Conservation (phyloP, 164 flowering plant genomes). For the Macadamia tetraphylla region DNA sequence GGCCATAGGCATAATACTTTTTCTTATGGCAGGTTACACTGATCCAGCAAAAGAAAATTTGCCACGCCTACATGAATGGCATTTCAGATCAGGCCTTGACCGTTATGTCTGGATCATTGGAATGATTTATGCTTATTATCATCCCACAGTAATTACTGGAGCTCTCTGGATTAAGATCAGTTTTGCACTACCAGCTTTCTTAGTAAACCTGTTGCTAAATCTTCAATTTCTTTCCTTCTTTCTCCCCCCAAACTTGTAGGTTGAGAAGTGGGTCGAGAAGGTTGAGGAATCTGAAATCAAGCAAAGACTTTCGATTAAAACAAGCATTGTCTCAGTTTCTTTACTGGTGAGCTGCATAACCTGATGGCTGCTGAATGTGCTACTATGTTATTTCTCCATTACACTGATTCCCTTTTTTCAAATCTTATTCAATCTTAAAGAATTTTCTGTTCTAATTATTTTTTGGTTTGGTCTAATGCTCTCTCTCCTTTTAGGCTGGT, state of each 20-base stretch:
- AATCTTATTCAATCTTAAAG: background rate
- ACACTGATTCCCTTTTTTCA: background rate
- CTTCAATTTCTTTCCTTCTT: background rate
- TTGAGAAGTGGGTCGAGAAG: conserved; percentile 96
- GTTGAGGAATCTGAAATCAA: conserved; percentile 84
- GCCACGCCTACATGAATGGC: conserved; percentile 94
- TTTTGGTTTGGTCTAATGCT: background rate
- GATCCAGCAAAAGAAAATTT: conserved; percentile 74
- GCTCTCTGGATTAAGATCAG: background rate
- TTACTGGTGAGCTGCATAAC: conserved; percentile 49
- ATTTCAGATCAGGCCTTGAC: conserved; percentile 97
- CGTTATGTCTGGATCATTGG: conserved; percentile 98
- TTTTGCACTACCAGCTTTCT: background rate
- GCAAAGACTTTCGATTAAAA: conserved; percentile 54
- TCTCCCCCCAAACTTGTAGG: conserved; percentile 29
- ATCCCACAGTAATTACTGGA: conserved; percentile 66
- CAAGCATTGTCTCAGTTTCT: conserved; percentile 54
- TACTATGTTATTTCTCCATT: background rate
- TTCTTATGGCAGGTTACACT: conserved; percentile 31
- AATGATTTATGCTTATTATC: conserved; percentile 95
- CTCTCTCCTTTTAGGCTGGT: conserved; percentile 48
- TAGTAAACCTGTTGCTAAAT: background rate
- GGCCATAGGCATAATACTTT: conserved; percentile 4
- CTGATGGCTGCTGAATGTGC: conserved; percentile 5
- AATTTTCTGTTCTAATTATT: background rate